A percentile compares a stretch with the other conserved stretches of the same genome.
Evolutionary conservation across 2,329 filamentous ascomycete genomes (phyloP).

Genomic region (Penicillium sp.): DNA sequence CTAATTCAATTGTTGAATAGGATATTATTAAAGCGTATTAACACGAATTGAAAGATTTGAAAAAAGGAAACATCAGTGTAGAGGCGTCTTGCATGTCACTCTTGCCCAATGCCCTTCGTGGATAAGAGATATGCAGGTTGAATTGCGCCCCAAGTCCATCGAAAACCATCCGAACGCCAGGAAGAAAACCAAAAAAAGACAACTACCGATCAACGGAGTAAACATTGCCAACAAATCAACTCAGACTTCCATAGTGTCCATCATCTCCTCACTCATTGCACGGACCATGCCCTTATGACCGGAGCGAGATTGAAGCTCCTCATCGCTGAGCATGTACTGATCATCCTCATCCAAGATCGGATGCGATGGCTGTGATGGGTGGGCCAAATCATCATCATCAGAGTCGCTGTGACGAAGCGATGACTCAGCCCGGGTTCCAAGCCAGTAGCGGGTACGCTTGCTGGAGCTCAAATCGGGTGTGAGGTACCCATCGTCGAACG

Average conservation of each 20-base stretch:
- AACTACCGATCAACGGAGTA: constrained; percentile 20
- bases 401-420: constrained; percentile 39
- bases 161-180: constrained; percentile 18
- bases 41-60: constrained; percentile 9
- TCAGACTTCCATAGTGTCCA: constrained; percentile 55
- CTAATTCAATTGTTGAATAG: background rate
- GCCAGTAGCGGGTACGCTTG: constrained; percentile 87
- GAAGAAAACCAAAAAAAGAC: constrained; percentile 10
- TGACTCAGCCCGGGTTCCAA: constrained; percentile 64
- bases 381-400: constrained; percentile 46
- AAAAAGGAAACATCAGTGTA: background rate
- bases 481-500: constrained; percentile 50
- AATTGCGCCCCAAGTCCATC: constrained; percentile 23
- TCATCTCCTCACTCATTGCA: constrained; percentile 55
- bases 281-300: constrained; percentile 48
- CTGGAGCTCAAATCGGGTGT: constrained; percentile 60
- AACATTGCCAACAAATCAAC: constrained; percentile 9
- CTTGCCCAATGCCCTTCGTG: constrained; percentile 14
- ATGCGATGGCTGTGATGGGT: constrained; percentile 17
- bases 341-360: constrained; percentile 42
- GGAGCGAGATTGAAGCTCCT: constrained; percentile 40
- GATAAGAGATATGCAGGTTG: constrained; percentile 23
- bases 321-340: constrained; percentile 47
- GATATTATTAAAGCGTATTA: constrained; percentile 20
- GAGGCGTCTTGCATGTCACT: constrained; percentile 15